Conservation (phyloP, 768 basidiomycete genomes). For the Termitomyces sp. region DNA sequence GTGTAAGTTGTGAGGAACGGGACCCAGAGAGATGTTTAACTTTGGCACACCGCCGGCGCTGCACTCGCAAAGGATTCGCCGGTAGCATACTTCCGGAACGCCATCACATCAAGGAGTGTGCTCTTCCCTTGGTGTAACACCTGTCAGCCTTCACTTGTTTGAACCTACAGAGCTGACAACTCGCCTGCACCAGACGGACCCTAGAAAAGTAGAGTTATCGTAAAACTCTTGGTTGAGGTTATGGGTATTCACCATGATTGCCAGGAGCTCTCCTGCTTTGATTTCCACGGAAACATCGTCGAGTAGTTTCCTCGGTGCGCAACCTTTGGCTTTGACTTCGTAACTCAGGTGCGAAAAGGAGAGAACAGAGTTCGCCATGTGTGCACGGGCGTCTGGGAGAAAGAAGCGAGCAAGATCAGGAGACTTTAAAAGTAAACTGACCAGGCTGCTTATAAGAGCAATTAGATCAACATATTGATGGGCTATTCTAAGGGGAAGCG, state of each 20-base stretch:
- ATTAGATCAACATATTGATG: neutral
- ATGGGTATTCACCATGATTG: constrained; percentile 37
- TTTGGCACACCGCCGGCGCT: neutral
- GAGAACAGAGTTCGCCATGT: constrained; percentile 24
- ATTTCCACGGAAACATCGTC: constrained; percentile 41
- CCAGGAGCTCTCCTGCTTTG: constrained; percentile 38
- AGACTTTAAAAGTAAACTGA: neutral
- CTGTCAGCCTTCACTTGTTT: constrained; percentile 14
- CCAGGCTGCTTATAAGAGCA: neutral
- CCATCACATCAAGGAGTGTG: constrained; percentile 46
- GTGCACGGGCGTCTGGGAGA: neutral
- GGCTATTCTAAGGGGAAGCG: neutral
- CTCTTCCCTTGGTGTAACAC: constrained; percentile 34
- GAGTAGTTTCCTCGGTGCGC: constrained; percentile 29
- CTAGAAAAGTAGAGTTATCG: constrained; percentile 19
- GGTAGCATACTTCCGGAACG: constrained; percentile 31
- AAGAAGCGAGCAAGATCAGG: neutral
- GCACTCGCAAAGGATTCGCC: constrained; percentile 31
- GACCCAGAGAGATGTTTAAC: neutral
- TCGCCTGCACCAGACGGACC: constrained; percentile 45
- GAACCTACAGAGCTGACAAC: constrained; percentile 6
- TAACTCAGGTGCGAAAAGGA: constrained; percentile 35
- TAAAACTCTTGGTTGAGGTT: neutral
- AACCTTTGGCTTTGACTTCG: constrained; percentile 24
- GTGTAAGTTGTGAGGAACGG: neutral